Evolutionary conservation across 345 rosid genomes (phyloP).

Genomic region (Populus pruinosa): DNA sequence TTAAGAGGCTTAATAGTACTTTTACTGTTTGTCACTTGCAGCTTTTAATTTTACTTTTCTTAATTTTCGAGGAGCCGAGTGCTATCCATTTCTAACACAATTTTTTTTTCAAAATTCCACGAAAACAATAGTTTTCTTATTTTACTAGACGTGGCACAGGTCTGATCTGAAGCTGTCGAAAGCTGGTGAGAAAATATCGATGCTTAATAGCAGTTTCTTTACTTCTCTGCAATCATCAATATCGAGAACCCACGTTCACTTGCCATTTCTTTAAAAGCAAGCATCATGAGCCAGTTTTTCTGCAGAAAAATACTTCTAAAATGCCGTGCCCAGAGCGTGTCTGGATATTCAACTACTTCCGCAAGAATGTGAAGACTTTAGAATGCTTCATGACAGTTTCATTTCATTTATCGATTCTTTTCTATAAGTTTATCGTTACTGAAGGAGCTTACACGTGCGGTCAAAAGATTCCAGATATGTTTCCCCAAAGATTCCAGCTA

Average conservation of each 20-base stretch:
- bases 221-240: background rate
- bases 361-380: background rate
- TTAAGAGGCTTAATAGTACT: too few species aligned
- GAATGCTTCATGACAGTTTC: conserved; percentile 20
- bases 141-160: background rate
- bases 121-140: background rate
- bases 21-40: too few species aligned
- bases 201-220: background rate
- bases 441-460: conserved; percentile 19
- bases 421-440: conserved; percentile 1
- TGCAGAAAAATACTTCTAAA: background rate
- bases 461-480: conserved; percentile 26
- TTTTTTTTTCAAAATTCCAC: background rate
- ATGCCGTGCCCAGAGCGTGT: background rate
- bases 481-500: conserved; percentile 28
- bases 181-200: background rate
- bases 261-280: background rate
- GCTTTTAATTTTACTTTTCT: background rate
- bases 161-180: background rate
- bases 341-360: background rate
- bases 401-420: background rate
- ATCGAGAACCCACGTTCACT: background rate
- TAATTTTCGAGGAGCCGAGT: too few species aligned
- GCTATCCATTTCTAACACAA: background rate
- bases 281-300: background rate